Conservation (phyloP, 202 grass and related monocot species). For the Alloteropsis angusta region DNA sequence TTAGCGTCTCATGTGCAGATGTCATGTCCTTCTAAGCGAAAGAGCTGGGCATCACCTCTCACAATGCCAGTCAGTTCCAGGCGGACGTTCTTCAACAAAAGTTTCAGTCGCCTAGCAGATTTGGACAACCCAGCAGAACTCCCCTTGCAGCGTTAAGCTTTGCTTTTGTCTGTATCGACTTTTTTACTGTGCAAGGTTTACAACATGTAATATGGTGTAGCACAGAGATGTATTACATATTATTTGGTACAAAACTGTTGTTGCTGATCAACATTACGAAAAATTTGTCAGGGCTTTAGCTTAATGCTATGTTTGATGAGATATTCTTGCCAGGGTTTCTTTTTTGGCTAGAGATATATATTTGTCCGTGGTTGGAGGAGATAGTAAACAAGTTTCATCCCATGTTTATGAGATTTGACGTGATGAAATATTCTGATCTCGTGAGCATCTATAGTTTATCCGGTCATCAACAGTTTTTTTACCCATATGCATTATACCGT, state of each 20-base stretch:
- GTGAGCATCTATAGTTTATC: too few relatives aligned
- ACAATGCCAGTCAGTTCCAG: background rate
- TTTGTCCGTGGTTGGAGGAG: too few relatives aligned
- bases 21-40: background rate
- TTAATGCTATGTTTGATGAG: background rate
- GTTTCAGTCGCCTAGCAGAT: background rate
- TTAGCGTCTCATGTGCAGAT: background rate
- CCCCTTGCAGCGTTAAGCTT: background rate
- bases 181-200: background rate
- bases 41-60: background rate
- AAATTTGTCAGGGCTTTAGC: background rate
- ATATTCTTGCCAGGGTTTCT: background rate
- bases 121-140: background rate
- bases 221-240: background rate
- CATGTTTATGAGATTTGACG: background rate
- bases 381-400: background rate
- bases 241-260: background rate
- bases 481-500: too few relatives aligned
- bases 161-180: background rate
- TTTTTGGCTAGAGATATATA: too few relatives aligned
- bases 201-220: constrained; percentile 7
- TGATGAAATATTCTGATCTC: too few relatives aligned
- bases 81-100: background rate
- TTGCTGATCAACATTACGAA: background rate
- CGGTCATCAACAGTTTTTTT: too few relatives aligned